These are phyloP conservation scores for Backusella parvicylindrica DNA, from an alignment of 192 early-diverging fungal genomes.

Conservation along the genomic window DNA sequence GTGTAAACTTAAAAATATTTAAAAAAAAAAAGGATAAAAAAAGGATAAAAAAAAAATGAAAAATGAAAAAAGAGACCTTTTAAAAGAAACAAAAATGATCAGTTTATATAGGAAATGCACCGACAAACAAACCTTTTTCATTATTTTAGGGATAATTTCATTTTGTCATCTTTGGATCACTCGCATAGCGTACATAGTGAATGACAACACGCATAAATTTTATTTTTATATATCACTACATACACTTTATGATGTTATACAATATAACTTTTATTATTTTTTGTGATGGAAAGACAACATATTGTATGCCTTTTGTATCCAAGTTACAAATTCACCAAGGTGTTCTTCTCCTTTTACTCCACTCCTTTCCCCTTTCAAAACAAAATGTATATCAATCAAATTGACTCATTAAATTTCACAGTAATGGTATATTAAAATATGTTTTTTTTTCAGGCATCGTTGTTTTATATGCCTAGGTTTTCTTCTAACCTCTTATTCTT, in stretches of 20 bases:
- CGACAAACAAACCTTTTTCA: background rate
- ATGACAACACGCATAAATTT: background rate
- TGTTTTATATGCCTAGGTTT: background rate
- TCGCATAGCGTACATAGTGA: background rate
- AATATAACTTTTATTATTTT: background rate
- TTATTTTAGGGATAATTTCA: background rate
- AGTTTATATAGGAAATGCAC: background rate
- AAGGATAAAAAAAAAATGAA: background rate
- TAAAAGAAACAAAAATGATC: background rate
- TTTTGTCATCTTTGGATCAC: background rate
- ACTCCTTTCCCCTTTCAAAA: background rate
- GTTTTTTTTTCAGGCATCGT: too few species aligned
- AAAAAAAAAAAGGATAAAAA: background rate
- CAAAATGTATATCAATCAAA: background rate
- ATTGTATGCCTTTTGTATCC: background rate
- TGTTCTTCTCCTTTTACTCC: background rate
- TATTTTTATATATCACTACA: background rate
- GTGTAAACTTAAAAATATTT: background rate
- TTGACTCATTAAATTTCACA: background rate
- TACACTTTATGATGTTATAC: background rate
- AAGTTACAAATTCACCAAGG: background rate
- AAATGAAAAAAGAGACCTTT: background rate
- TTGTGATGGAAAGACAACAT: background rate
- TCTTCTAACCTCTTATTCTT: background rate
- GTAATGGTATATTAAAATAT: background rate